Evolutionary conservation across 2,329 filamentous ascomycete species (phyloP).

Genomic region (Fusarium sp.): DNA sequence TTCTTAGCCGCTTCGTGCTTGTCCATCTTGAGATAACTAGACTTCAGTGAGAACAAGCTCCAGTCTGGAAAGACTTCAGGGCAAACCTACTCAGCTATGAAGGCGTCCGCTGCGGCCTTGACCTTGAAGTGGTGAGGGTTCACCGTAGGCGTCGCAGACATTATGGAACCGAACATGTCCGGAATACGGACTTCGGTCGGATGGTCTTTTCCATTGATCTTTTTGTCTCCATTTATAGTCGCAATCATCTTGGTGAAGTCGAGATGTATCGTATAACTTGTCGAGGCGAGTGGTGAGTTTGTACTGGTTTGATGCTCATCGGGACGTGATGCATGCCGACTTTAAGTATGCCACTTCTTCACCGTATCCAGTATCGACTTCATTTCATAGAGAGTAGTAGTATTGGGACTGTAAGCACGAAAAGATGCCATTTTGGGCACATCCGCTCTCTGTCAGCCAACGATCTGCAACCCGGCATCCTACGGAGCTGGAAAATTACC

Average conservation of each 20-base stretch:
- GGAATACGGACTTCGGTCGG: neutral
- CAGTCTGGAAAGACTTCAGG: rapidly evolving
- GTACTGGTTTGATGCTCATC: neutral
- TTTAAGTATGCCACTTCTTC: neutral
- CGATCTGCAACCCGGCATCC: neutral
- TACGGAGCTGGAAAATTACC: neutral
- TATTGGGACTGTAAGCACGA: neutral
- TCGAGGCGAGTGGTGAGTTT: neutral
- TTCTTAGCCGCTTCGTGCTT: neutral
- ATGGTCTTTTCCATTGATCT: neutral
- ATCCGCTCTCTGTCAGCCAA: neutral
- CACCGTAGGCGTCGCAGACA: neutral
- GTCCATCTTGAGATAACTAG: neutral
- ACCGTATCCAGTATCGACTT: neutral
- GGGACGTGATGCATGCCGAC: rapidly evolving
- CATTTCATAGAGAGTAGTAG: rapidly evolving
- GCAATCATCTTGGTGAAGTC: neutral
- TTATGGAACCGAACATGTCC: neutral
- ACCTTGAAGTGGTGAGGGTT: neutral
- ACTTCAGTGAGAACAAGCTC: rapidly evolving
- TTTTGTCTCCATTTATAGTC: neutral
- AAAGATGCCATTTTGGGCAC: neutral
- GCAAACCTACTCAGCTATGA: neutral
- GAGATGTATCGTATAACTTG: neutral
- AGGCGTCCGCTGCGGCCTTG: neutral